Percentiles rank a stretch among this genome's conserved stretches.
These are phyloP conservation scores for Candolleomyces eurysporus DNA, from an alignment of 768 basidiomycete genomes.

Conservation along the genomic window DNA sequence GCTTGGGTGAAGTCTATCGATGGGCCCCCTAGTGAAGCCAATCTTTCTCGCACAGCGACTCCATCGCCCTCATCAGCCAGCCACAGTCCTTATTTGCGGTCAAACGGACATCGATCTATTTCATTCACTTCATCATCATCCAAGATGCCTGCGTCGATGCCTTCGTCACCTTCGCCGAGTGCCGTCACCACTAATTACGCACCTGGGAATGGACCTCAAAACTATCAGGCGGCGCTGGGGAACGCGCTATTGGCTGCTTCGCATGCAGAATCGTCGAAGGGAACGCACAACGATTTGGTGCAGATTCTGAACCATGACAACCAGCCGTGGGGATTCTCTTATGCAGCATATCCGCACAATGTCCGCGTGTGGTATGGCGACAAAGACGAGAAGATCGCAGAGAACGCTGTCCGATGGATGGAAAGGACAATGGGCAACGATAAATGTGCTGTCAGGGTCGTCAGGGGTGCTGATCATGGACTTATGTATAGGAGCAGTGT, in stretches of 20 bases:
- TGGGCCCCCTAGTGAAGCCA: slow-evolving; percentile 11
- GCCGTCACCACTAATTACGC: slow-evolving; percentile 35
- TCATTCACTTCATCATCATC: slow-evolving; percentile 55
- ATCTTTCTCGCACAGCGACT: slow-evolving; percentile 21
- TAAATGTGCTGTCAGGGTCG: slow-evolving; percentile 74
- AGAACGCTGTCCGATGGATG: slow-evolving; percentile 91
- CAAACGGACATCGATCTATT: slow-evolving; percentile 64
- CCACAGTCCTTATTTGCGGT: slow-evolving; percentile 38
- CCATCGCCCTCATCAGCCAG: slow-evolving; percentile 35
- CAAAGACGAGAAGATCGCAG: slow-evolving; percentile 89
- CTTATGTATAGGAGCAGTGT: slow-evolving; percentile 91
- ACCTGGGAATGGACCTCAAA: slow-evolving; percentile 29
- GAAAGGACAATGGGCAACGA: slow-evolving; percentile 78
- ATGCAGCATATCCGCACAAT: slow-evolving; percentile 69
- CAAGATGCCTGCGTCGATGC: slow-evolving; percentile 40
- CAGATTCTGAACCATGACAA: slow-evolving; percentile 91
- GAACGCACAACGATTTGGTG: slow-evolving; percentile 87
- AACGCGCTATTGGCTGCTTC: slow-evolving; percentile 92
- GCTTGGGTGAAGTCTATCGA: slow-evolving; percentile 44
- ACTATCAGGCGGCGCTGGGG: slow-evolving; percentile 72
- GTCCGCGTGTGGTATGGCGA: slow-evolving; percentile 93
- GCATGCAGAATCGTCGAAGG: slow-evolving; percentile 90
- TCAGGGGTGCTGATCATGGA: slow-evolving; percentile 87
- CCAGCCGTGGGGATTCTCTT: slow-evolving; percentile 88
- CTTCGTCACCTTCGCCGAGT: slow-evolving; percentile 52